Evolutionary conservation across 768 basidiomycete genomes (phyloP), one percentile per base, ranked within the genome.

Genomic region (Pisolithus albus): DNA sequence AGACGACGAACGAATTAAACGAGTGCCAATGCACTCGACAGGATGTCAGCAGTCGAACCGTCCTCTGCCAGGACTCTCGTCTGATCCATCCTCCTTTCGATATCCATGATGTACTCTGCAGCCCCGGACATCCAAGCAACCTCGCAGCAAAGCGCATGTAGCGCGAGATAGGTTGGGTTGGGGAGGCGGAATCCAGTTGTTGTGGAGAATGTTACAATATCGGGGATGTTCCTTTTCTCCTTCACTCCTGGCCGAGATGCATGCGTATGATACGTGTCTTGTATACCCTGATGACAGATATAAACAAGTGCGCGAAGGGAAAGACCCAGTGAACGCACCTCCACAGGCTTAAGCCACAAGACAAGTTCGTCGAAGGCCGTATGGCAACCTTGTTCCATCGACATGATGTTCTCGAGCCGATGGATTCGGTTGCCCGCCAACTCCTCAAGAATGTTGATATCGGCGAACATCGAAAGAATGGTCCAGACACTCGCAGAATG

Each of bases 381-480:
- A 26, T 46, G 45, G 24, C 26, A 46, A 2, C 8, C 7, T 3
- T 4, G 8, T 1, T 46, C 6, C 51, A 56, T 34, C 16, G 52
- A 55, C 16, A 58, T 7, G n/a, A n/a, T 38, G 49, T 59, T 59
- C 21, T 52, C 41, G n/a, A n/a, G n/a, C n/a, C n/a, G n/a, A n/a
- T n/a, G n/a, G n/a, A n/a, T n/a, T n/a, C n/a, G n/a, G n/a, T 45
- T 38, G 10, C 63, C 67, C 34, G 62, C 56, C 38, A 70, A 54
- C 44, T 68, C 65, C 23, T 56, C 46, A n/a, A 50, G 28, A 15
- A 59, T 24, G 34, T 36, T 30, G n/a, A 47, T 26, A 38, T 36
- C 16, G 30, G 54, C 45, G 50, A 61, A 59, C 9, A 46, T 34
- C 7, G 56, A 39, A 21, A 68, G 34, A 28, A 67, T 24, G 3